A percentile compares a stretch with the other conserved stretches of the same genome.
These are phyloP conservation scores for Rhodotorula sp. DNA, from an alignment of 1,284 basidiomycete genomes.

Conservation along the genomic window DNA sequence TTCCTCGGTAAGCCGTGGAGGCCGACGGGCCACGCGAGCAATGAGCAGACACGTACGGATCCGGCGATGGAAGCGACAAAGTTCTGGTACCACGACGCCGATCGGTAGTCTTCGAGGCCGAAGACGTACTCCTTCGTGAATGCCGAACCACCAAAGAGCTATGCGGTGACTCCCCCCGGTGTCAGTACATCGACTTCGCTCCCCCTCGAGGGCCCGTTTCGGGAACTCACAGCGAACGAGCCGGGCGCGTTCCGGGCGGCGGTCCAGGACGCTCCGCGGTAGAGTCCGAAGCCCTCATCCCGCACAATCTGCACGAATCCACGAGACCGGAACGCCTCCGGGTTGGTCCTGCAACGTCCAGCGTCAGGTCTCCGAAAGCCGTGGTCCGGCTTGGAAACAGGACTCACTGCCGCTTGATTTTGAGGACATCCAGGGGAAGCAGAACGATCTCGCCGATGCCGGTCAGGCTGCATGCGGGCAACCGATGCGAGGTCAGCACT, in stretches of 20 bases:
- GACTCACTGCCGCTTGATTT: constrained; percentile 84
- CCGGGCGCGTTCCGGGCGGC: constrained; percentile 97
- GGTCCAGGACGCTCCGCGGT: constrained; percentile 98
- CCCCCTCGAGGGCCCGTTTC: background rate
- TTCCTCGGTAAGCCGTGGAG: too few species aligned
- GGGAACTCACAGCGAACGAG: constrained; percentile 74
- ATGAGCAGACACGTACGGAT: constrained; percentile 54
- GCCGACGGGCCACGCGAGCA: too few species aligned
- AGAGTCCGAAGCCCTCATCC: constrained; percentile 85
- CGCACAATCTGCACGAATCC: constrained; percentile 84
- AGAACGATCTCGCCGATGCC: constrained; percentile 97
- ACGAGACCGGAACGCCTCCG: constrained; percentile 89
- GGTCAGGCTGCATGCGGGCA: constrained; percentile 62
- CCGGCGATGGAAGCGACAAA: constrained; percentile 91
- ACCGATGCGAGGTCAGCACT: background rate
- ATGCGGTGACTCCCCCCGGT: background rate
- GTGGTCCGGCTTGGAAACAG: too few species aligned
- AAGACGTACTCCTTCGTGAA: constrained; percentile 92
- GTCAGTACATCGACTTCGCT: background rate
- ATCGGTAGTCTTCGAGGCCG: constrained; percentile 80
- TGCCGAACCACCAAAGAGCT: constrained; percentile 96
- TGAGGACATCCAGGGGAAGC: constrained; percentile 90
- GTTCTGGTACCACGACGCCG: constrained; percentile 89
- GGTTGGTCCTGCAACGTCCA: constrained; percentile 62
- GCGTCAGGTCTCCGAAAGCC: background rate